A percentile compares a stretch with the other conserved stretches of the same genome.
These are phyloP conservation scores for Ormosia emarginata DNA, from an alignment of 306 rosid species.

Conservation along the genomic window DNA sequence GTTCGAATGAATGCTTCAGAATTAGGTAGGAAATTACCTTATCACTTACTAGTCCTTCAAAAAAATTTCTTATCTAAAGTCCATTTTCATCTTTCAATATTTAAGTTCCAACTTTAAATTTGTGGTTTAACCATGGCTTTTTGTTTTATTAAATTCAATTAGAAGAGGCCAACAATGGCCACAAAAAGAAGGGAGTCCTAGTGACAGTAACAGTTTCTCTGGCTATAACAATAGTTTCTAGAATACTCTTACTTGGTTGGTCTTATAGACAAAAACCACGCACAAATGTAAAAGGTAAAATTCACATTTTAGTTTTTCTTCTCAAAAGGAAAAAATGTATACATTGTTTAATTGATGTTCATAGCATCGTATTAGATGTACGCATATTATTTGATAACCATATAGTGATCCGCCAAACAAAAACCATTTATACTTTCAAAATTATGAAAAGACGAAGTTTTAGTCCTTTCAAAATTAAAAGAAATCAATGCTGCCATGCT, in stretches of 20 bases:
- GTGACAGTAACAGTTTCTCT: constrained; percentile 19
- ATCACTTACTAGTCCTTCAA: neutral
- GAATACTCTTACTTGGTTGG: constrained; percentile 22
- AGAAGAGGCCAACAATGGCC: constrained; percentile 7
- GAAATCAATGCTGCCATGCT: neutral
- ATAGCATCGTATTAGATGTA: neutral
- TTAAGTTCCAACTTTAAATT: neutral
- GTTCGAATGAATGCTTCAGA: constrained; percentile 58
- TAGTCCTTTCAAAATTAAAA: neutral
- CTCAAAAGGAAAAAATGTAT: neutral
- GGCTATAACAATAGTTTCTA: neutral
- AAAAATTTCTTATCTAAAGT: neutral
- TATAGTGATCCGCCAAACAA: neutral
- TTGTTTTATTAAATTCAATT: constrained; percentile 12
- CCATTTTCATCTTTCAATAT: neutral
- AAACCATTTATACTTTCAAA: too few species aligned
- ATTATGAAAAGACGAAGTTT: neutral
- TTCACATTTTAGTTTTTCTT: neutral
- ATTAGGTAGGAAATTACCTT: constrained; percentile 36
- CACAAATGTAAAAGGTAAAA: constrained; percentile 17
- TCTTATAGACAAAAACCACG: constrained; percentile 13
- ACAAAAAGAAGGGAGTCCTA: constrained; percentile 26
- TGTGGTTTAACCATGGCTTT: constrained; percentile 19
- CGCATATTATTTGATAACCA: neutral
- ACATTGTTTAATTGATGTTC: neutral